A percentile compares a stretch with the other conserved stretches of the same genome.
Evolutionary conservation across 805 yeast genomes (phyloP).

Genomic region (Candida verbasci): DNA sequence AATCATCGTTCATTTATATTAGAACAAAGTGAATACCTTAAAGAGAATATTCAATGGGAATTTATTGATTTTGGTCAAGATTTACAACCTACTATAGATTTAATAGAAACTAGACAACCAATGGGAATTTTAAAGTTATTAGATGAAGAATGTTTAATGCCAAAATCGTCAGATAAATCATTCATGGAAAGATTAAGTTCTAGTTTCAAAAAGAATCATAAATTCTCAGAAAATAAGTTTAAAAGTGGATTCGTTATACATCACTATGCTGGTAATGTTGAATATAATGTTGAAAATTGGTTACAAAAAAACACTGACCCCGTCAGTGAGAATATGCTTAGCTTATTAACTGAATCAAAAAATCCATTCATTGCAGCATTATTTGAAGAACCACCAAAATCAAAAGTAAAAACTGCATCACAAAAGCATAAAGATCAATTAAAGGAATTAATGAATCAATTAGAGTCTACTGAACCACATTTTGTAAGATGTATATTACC

Average conservation of each 20-base stretch:
- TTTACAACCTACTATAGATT: conserved; percentile 87
- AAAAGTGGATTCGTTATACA: conserved; percentile 76
- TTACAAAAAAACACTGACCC: conserved; percentile 93
- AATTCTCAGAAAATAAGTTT: conserved; percentile 70
- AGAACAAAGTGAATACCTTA: conserved; percentile 56
- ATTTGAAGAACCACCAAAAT: conserved; percentile 38
- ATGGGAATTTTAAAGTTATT: conserved; percentile 81
- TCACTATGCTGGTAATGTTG: conserved; percentile 97
- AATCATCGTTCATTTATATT: conserved; percentile 59
- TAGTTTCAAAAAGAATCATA: conserved; percentile 47
- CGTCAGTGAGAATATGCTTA: conserved; percentile 67
- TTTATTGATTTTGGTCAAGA: conserved; percentile 94
- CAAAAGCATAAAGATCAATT: conserved; percentile 87
- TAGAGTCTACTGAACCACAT: conserved; percentile 85
- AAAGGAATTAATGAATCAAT: conserved; percentile 61
- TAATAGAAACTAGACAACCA: conserved; percentile 72
- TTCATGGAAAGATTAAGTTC: conserved; percentile 75
- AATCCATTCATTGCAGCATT: conserved; percentile 54
- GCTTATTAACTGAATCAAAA: conserved; percentile 53
- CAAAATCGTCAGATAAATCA: conserved; percentile 78
- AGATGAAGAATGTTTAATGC: conserved; percentile 94
- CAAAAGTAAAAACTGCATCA: conserved; percentile 60
- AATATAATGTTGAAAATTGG: conserved; percentile 90
- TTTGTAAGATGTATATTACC: conserved; percentile 96
- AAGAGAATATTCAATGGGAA: conserved; percentile 59